Conservation (phyloP, 805 yeast species). For the Yarrowia hollandica region DNA sequence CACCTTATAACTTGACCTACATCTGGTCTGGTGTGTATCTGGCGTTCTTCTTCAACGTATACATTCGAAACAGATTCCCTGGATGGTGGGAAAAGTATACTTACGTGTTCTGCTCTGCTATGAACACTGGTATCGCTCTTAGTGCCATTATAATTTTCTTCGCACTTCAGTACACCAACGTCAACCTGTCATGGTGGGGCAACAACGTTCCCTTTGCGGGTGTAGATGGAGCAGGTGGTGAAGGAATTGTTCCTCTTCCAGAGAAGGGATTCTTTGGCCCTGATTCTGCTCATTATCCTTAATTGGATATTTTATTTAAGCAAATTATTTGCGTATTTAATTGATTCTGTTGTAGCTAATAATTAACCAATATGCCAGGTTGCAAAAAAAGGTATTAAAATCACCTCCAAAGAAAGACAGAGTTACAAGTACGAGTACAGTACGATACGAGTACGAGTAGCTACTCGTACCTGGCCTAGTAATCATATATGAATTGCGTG, state of each 20-base stretch:
- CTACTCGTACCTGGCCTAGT: too few relatives aligned
- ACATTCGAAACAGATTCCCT: conserved; percentile 44
- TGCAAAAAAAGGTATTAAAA: too few relatives aligned
- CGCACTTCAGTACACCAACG: conserved; percentile 43
- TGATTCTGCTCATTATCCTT: conserved; percentile 34
- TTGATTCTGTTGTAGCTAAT: too few relatives aligned
- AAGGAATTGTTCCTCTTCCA: not conserved
- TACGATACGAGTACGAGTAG: too few relatives aligned
- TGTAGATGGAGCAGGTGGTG: conserved; percentile 7
- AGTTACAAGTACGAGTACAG: too few relatives aligned
- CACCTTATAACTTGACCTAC: conserved; percentile 48
- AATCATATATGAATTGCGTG: too few relatives aligned
- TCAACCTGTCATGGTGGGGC: conserved; percentile 52
- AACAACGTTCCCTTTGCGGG: conserved; percentile 41
- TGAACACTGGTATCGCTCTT: conserved; percentile 54
- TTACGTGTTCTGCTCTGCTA: conserved; percentile 50
- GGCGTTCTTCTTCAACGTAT: conserved; percentile 48
- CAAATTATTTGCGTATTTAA: too few relatives aligned
- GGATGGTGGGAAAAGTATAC: conserved; percentile 58
- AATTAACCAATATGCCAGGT: too few relatives aligned
- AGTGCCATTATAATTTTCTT: conserved; percentile 50
- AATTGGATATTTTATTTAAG: too few relatives aligned
- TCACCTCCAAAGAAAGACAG: too few relatives aligned
- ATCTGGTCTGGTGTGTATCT: conserved; percentile 47
- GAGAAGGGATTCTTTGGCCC: conserved; percentile 11